These are phyloP conservation scores for Russula vinacea DNA, from an alignment of 768 basidiomycete species.

Conservation along the genomic window DNA sequence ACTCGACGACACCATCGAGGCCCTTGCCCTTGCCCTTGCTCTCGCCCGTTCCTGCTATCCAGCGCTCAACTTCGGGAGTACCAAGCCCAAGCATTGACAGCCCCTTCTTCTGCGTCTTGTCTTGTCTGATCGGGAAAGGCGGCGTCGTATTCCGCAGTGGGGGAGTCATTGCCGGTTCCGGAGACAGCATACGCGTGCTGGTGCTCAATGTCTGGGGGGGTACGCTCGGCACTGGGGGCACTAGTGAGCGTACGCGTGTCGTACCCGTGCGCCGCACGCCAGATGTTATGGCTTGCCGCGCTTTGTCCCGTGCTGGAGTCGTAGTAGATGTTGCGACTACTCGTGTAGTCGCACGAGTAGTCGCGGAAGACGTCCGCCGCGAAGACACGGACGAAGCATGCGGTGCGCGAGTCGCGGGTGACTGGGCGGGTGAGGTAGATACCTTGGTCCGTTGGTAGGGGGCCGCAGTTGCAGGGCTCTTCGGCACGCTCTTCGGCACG, in stretches of 20 bases:
- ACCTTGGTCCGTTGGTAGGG: constrained; percentile 21
- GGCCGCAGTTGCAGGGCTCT: constrained; percentile 1
- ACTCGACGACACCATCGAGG: constrained; percentile 37
- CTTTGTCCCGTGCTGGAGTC: constrained; percentile 8
- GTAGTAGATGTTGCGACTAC: not conserved
- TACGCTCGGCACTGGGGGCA: constrained; percentile 19
- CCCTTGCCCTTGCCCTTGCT: not conserved
- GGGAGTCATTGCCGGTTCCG: constrained; percentile 24
- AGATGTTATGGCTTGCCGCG: constrained; percentile 16
- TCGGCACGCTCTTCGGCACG: constrained; percentile 19
- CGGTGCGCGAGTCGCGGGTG: not conserved
- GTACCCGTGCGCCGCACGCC: constrained; percentile 11
- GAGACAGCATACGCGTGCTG: constrained; percentile 28
- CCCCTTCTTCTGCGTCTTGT: constrained; percentile 21
- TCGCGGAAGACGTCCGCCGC: not conserved
- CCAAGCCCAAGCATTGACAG: constrained; percentile 43
- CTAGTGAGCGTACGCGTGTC: constrained; percentile 15
- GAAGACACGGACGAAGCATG: constrained; percentile 16
- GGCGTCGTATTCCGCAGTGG: constrained; percentile 31
- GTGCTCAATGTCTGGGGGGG: constrained; percentile 5
- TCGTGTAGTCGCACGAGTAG: constrained; percentile 6
- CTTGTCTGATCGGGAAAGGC: constrained; percentile 36
- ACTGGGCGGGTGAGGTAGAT: constrained; percentile 12
- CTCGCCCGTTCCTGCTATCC: constrained; percentile 47
- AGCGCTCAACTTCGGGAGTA: constrained; percentile 51